Evolutionary conservation across 1,139 yeast species (phyloP).

Genomic region (Yamadazyma pseudoaaseri): DNA sequence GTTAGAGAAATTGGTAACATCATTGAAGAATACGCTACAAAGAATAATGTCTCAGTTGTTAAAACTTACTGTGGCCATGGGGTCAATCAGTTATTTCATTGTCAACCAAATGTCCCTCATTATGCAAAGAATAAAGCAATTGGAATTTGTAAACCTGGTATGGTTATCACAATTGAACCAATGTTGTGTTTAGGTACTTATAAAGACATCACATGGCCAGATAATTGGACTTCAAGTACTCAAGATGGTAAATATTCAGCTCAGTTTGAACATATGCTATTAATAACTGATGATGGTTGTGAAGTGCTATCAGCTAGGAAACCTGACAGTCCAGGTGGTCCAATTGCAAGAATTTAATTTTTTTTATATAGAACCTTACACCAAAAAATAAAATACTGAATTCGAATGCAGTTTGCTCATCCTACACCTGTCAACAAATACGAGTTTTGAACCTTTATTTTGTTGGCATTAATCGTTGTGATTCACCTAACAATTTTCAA

Average conservation of each 20-base stretch:
- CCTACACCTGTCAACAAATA: no score
- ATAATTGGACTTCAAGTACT: slow-evolving; percentile 94
- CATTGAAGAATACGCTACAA: slow-evolving; percentile 84
- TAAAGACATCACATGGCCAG: slow-evolving; percentile 91
- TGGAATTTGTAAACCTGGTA: slow-evolving; percentile 93
- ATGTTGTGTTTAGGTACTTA: slow-evolving; percentile 91
- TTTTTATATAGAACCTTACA: no score
- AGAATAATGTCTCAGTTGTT: slow-evolving; percentile 81
- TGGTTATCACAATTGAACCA: slow-evolving; percentile 97
- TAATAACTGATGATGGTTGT: slow-evolving; percentile 91
- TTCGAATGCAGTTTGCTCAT: no score
- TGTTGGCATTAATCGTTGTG: no score
- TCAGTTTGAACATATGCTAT: slow-evolving; percentile 90
- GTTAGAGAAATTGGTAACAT: slow-evolving; percentile 85
- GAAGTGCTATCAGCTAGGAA: slow-evolving; percentile 87
- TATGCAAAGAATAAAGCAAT: slow-evolving; percentile 91
- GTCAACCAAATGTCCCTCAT: slow-evolving; percentile 93
- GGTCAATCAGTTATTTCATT: slow-evolving; percentile 81
- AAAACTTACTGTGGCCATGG: slow-evolving; percentile 96
- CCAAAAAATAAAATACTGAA: no score
- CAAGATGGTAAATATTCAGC: slow-evolving; percentile 88
- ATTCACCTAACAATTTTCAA: no score
- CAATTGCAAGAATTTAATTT: slow-evolving; percentile 54
- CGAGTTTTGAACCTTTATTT: no score
- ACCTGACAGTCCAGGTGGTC: slow-evolving; percentile 84